These are phyloP conservation scores for Blastobotrys indianensis DNA, from an alignment of 1,139 yeast genomes.

Conservation along the genomic window DNA sequence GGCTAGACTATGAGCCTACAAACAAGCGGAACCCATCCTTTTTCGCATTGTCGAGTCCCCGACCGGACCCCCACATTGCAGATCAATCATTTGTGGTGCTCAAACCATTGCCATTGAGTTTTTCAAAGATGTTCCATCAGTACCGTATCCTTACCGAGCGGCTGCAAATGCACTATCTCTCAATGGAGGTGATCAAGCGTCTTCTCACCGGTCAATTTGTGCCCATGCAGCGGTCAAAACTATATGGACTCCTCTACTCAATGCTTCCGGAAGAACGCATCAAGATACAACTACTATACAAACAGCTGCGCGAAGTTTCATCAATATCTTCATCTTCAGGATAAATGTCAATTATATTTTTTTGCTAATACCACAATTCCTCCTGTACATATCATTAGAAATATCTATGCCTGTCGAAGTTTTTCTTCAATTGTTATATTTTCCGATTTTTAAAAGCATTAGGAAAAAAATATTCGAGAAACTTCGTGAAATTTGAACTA, in stretches of 20 bases:
- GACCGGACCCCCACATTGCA: slow-evolving; percentile 16
- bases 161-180: slow-evolving; percentile 40
- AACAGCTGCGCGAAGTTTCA: slow-evolving; percentile 16
- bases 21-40: neutral
- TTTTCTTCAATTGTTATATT: neutral
- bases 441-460: neutral
- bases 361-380: neutral
- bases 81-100: slow-evolving; percentile 27
- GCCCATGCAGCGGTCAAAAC: slow-evolving; percentile 41
- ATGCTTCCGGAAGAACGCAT: slow-evolving; percentile 41
- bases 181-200: slow-evolving; percentile 37
- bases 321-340: neutral
- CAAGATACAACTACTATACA: slow-evolving; percentile 17
- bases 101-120: slow-evolving; percentile 42
- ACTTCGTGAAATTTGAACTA: no score
- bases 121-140: slow-evolving; percentile 44
- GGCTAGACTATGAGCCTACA: slow-evolving; percentile 31
- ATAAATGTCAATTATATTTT: neutral
- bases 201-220: slow-evolving; percentile 44
- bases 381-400: neutral
- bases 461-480: neutral
- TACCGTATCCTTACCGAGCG: slow-evolving; percentile 40
- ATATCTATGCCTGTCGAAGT: neutral
- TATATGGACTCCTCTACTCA: slow-evolving; percentile 46
- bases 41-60: neutral